Percentiles rank a stretch among this genome's conserved stretches.
These are phyloP conservation scores for Chrysosporium keratinophilum DNA, from an alignment of 2,329 filamentous ascomycete genomes.

Conservation along the genomic window DNA sequence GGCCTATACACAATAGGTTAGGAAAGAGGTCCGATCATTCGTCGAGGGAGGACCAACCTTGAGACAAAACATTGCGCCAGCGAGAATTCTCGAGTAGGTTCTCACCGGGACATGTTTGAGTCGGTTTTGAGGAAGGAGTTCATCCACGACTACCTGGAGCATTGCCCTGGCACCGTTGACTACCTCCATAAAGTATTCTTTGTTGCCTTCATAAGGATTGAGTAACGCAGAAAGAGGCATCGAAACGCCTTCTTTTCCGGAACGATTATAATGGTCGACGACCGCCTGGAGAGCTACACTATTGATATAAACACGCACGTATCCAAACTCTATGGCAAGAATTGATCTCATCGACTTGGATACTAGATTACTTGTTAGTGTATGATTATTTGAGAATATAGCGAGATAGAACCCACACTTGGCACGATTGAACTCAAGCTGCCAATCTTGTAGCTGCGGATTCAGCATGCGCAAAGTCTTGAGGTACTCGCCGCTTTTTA, in stretches of 20 bases:
- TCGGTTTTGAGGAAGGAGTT: conserved; percentile 42
- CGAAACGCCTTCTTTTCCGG: conserved; percentile 9
- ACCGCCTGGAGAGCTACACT: conserved; percentile 47
- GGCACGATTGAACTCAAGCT: conserved; percentile 38
- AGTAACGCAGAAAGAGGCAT: conserved; percentile 16
- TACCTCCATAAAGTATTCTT: conserved; percentile 46
- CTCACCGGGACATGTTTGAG: conserved; percentile 47
- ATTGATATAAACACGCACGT: conserved; percentile 36
- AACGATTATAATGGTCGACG: conserved; percentile 32
- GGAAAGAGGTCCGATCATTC: conserved; percentile 10
- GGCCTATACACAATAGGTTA: conserved; percentile 25
- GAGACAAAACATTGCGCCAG: conserved; percentile 47
- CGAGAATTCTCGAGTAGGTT: conserved; percentile 49
- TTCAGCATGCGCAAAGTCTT: conserved; percentile 65
- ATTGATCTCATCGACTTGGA: conserved; percentile 37
- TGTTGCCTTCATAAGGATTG: conserved; percentile 33
- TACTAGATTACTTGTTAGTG: conserved; percentile 44
- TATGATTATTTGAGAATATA: not conserved
- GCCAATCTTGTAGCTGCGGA: conserved; percentile 65
- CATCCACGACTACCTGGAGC: conserved; percentile 43
- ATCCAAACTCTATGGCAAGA: conserved; percentile 45
- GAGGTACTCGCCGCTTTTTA: conserved; percentile 68
- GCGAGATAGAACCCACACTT: conserved; percentile 26
- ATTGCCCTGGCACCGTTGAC: conserved; percentile 45
- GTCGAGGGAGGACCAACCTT: conserved; percentile 30